Evolutionary conservation across 371 early-diverging fungal genomes (phyloP).

Genomic region (Mucor piriformis): DNA sequence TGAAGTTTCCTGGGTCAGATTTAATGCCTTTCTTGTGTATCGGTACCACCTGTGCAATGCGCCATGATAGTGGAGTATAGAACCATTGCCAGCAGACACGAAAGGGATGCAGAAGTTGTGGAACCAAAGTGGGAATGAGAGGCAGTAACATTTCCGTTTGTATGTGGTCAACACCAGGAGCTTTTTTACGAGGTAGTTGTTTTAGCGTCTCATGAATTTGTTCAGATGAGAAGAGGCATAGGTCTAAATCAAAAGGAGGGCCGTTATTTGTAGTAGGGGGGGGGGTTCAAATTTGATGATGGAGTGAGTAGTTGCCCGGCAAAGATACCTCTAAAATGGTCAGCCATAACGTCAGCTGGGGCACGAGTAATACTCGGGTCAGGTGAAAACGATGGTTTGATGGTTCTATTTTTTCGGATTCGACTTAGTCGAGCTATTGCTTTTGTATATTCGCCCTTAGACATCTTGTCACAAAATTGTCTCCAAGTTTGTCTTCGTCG

Average conservation of each 20-base stretch:
- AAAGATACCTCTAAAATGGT: neutral
- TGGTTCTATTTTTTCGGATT: neutral
- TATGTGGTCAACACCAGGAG: slow-evolving; percentile 28
- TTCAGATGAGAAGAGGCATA: too few relatives aligned
- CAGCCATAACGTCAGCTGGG: slow-evolving; percentile 9
- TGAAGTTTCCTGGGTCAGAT: slow-evolving; percentile 5
- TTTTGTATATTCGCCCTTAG: neutral
- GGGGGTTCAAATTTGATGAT: neutral
- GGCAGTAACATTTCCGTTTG: slow-evolving; percentile 28
- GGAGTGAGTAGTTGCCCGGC: neutral
- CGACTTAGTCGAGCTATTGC: neutral
- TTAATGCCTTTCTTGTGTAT: slow-evolving; percentile 20
- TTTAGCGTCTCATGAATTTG: too few relatives aligned
- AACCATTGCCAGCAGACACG: slow-evolving; percentile 22
- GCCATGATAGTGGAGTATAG: slow-evolving; percentile 23
- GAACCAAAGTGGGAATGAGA: slow-evolving; percentile 7
- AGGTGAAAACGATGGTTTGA: neutral
- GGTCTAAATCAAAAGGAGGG: too few relatives aligned
- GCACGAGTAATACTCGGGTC: neutral
- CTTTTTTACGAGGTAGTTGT: slow-evolving; percentile 14
- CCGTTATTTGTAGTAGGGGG: too few relatives aligned
- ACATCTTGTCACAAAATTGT: slow-evolving; percentile 9
- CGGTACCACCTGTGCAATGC: slow-evolving; percentile 32
- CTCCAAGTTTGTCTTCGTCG: slow-evolving; percentile 25
- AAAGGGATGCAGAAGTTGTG: neutral